A percentile compares a stretch with the other conserved stretches of the same genome.
phyloP scores from a whole-genome alignment of 2,329 filamentous ascomycete genomes.

The Incumbomyces delicatus region DNA sequence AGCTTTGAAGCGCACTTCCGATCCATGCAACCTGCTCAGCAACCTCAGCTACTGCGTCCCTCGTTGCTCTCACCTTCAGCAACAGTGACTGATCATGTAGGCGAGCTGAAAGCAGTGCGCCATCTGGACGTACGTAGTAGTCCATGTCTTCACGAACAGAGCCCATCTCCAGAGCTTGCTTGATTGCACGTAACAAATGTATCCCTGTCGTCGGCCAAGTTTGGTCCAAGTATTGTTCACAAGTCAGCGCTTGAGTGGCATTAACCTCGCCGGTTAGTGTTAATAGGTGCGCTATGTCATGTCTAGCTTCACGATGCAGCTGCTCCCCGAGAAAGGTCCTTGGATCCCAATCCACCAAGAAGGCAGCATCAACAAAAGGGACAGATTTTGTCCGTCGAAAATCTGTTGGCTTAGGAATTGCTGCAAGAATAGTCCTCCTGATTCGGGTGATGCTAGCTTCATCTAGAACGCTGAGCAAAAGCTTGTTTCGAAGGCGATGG shows the following conservation, averaged over 20 bases:
- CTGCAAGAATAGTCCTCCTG: background rate
- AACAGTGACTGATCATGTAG: background rate
- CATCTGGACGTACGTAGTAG: background rate
- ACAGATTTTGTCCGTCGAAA: background rate
- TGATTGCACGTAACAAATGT: background rate
- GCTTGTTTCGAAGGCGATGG: background rate
- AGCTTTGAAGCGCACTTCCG: slow-evolving; percentile 24
- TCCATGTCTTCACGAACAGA: background rate
- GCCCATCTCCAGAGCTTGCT: background rate
- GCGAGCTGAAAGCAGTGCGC: background rate
- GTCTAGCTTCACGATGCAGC: background rate
- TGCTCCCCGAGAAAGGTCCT: background rate
- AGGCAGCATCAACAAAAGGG: background rate
- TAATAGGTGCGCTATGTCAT: background rate
- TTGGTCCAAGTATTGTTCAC: background rate
- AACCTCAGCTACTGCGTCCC: slow-evolving; percentile 23
- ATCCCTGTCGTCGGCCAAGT: background rate
- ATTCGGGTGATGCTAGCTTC: background rate
- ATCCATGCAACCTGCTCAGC: slow-evolving; percentile 31
- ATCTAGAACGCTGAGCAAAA: background rate
- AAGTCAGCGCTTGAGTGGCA: background rate
- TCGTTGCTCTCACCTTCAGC: background rate
- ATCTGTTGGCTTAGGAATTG: background rate
- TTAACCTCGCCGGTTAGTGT: background rate
- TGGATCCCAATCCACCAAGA: background rate